phyloP scores from a whole-genome alignment of 2,329 filamentous ascomycete genomes.

The Decorospora gaudefroyi region DNA sequence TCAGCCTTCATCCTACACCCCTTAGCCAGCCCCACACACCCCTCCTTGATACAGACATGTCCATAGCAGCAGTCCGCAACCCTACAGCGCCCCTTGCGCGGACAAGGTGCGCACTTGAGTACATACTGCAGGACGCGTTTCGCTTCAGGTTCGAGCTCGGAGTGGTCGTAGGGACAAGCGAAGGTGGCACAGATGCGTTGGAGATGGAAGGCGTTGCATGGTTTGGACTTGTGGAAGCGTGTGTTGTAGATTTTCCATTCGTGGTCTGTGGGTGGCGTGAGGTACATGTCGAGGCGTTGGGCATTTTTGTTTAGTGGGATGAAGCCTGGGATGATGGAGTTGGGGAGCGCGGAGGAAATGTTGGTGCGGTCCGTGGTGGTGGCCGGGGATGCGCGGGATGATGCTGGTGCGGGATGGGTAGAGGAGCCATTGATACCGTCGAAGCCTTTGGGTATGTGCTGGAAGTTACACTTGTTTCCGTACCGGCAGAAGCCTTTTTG shows the following conservation, averaged over 20 bases:
- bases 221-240: conserved; percentile 46
- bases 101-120: conserved; percentile 52
- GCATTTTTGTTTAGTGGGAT: conserved; percentile 56
- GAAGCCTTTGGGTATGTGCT: conserved; percentile 15
- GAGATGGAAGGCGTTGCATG: conserved; percentile 58
- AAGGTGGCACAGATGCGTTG: conserved; percentile 44
- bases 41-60: conserved; percentile 51
- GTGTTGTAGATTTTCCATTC: conserved; percentile 50
- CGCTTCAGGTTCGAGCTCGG: conserved; percentile 47
- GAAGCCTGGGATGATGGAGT: conserved; percentile 16
- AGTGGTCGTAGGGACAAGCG: conserved; percentile 55
- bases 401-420: neutral
- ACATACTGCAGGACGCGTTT: conserved; percentile 53
- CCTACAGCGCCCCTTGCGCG: conserved; percentile 50
- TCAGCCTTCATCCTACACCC: conserved; percentile 35
- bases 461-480: conserved; percentile 30
- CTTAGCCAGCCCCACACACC: conserved; percentile 27
- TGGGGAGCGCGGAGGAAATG: conserved; percentile 26
- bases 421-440: neutral
- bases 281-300: conserved; percentile 55
- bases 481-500: conserved; percentile 33
- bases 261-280: conserved; percentile 44
- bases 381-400: neutral
- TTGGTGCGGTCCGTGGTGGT: conserved; percentile 12
- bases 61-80: conserved; percentile 52